A percentile compares a stretch with the other conserved stretches of the same genome.
Conservation (phyloP, 371 early-diverging fungal genomes). For the Nematocida major region DNA sequence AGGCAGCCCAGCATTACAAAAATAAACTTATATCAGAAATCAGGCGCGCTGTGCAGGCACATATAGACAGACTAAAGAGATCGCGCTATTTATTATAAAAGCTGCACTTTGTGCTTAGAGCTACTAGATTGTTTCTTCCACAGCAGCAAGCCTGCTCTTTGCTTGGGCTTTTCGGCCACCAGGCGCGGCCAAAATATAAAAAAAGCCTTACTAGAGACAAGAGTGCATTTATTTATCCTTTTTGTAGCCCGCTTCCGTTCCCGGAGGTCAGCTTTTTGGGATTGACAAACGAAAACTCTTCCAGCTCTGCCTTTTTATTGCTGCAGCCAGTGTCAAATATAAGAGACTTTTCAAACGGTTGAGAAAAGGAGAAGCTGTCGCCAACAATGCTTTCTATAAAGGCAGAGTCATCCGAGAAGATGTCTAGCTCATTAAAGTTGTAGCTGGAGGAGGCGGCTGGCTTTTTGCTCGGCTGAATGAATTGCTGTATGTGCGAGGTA, state of each 20-base stretch:
- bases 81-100: too few species aligned
- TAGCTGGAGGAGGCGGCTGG: neutral
- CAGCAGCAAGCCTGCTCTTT: too few species aligned
- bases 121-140: too few species aligned
- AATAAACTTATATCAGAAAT: neutral
- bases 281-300: constrained; percentile 44
- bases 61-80: neutral
- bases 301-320: constrained; percentile 24
- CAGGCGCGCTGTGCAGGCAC: neutral
- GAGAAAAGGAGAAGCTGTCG: constrained; percentile 42
- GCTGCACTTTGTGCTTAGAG: too few species aligned
- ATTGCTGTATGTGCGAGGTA: constrained; percentile 52
- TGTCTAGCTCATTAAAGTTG: constrained; percentile 46
- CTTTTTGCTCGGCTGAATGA: constrained; percentile 33
- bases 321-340: constrained; percentile 34
- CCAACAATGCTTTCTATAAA: constrained; percentile 44
- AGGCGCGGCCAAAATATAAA: too few species aligned
- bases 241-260: constrained; percentile 15
- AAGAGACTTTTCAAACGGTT: constrained; percentile 39
- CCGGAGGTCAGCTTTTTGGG: constrained; percentile 39
- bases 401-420: constrained; percentile 40
- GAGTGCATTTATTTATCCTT: constrained; percentile 22
- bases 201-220: neutral
- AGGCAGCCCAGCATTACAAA: neutral
- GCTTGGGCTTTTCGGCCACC: too few species aligned